A percentile compares a stretch with the other conserved stretches of the same genome.
phyloP scores from a whole-genome alignment of 352 stramenopile species.

The Stephanocyclus meneghinianus region DNA sequence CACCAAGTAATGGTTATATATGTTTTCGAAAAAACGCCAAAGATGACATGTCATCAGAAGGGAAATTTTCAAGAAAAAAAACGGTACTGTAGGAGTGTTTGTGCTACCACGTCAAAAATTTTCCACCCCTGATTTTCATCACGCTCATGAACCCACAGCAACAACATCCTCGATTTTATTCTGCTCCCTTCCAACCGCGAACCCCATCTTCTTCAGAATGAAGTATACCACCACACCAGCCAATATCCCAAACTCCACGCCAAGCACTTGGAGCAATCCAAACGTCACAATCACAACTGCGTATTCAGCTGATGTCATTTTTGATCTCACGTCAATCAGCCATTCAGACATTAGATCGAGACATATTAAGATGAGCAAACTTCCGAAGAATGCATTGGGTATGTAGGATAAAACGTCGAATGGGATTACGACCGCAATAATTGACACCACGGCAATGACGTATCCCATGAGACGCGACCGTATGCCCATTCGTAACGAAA shows the following conservation, averaged over 20 bases:
- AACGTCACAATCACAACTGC: conserved; percentile 91
- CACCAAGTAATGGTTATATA: no score
- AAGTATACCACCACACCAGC: conserved; percentile 86
- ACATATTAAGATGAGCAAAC: conserved; percentile 95
- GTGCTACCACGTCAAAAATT: no score
- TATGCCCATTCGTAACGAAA: conserved; percentile 88
- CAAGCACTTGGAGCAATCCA: conserved; percentile 90
- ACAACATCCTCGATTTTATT: conserved; percentile 25
- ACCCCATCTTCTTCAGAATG: conserved; percentile 47
- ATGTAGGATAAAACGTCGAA: conserved; percentile 93
- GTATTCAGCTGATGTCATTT: conserved; percentile 88
- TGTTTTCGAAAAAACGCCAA: no score
- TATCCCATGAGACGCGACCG: conserved; percentile 77
- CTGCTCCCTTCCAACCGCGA: conserved; percentile 38
- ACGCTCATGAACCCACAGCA: conserved; percentile 24
- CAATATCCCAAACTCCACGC: conserved; percentile 95
- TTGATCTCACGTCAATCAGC: conserved; percentile 84
- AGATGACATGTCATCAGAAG: no score
- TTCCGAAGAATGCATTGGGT: conserved; percentile 96
- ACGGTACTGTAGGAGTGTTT: no score
- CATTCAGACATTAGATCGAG: conserved; percentile 97
- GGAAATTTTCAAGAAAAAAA: no score
- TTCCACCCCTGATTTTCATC: neutral
- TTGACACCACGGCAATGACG: conserved; percentile 71
- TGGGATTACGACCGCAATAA: conserved; percentile 85